Evolutionary conservation across 345 rosid genomes (phyloP).

Genomic region (Raphanus sativus): DNA sequence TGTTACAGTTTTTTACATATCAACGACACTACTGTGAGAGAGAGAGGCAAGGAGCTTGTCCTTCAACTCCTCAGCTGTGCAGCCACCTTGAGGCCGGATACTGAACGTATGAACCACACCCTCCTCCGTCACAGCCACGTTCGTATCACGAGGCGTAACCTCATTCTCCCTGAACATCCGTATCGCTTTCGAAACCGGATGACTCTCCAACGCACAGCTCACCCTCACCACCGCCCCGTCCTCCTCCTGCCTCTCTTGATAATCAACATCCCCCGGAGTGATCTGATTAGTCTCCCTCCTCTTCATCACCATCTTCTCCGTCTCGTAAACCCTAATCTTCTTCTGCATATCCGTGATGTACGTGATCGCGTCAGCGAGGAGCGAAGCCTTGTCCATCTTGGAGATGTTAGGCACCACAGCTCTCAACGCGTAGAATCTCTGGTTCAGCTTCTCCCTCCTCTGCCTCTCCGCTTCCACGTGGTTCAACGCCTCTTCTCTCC

Average conservation of each 20-base stretch:
- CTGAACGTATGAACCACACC: constrained; percentile 80
- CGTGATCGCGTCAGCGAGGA: constrained; percentile 85
- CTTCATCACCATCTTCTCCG: constrained; percentile 64
- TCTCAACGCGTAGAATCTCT: constrained; percentile 87
- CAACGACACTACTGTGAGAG: constrained; percentile 46
- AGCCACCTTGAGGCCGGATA: constrained; percentile 60
- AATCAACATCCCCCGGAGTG: constrained; percentile 61
- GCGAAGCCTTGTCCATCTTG: constrained; percentile 94
- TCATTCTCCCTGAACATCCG: constrained; percentile 70
- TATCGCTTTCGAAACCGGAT: constrained; percentile 66
- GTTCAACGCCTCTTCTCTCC: constrained; percentile 92
- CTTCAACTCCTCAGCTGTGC: constrained; percentile 72
- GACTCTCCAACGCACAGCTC: constrained; percentile 72
- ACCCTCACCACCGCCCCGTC: constrained; percentile 73
- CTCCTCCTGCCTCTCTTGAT: constrained; percentile 71
- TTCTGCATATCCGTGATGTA: constrained; percentile 81
- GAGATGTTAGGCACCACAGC: constrained; percentile 95
- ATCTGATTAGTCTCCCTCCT: constrained; percentile 42
- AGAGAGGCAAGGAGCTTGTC: constrained; percentile 71
- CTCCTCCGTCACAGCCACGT: constrained; percentile 58
- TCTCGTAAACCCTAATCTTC: constrained; percentile 70
- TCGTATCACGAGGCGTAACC: constrained; percentile 56
- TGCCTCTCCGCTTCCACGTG: constrained; percentile 97
- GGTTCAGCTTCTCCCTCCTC: constrained; percentile 95
- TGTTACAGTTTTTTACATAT: neutral